phyloP scores from a whole-genome alignment of 768 basidiomycete genomes.

The Lentinula guzmanii region DNA sequence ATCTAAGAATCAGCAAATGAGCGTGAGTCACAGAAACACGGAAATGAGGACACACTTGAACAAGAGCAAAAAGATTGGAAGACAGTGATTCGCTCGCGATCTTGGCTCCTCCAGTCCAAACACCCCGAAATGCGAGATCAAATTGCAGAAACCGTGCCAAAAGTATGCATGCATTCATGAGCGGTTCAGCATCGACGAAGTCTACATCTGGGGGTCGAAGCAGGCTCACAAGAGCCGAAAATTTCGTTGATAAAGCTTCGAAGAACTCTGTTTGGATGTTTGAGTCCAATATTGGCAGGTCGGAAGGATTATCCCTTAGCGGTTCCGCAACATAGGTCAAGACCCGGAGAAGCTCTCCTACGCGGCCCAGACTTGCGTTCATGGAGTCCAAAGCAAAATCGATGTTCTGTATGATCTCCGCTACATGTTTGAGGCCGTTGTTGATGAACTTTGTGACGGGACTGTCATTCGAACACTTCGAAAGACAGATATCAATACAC shows the following conservation, averaged over 20 bases:
- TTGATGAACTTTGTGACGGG: conserved; percentile 54
- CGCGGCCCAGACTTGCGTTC: conserved; percentile 39
- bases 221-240: conserved; percentile 33
- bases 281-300: conserved; percentile 45
- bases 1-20: conserved; percentile 30
- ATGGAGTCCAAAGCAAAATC: conserved; percentile 24
- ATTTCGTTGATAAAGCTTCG: conserved; percentile 37
- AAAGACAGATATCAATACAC: neutral
- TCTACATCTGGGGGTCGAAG: conserved; percentile 19
- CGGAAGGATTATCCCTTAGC: conserved; percentile 38
- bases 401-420: conserved; percentile 41
- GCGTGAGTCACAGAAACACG: conserved; percentile 4
- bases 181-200: conserved; percentile 12
- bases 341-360: conserved; percentile 65
- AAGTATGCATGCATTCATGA: conserved; percentile 44
- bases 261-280: conserved; percentile 55
- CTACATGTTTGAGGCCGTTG: conserved; percentile 63
- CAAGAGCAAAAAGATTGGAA: conserved; percentile 39
- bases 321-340: conserved; percentile 66
- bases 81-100: conserved; percentile 38
- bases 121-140: conserved; percentile 55
- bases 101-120: conserved; percentile 49
- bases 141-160: conserved; percentile 69
- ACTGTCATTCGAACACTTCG: neutral
- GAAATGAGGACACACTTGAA: conserved; percentile 36